Evolutionary conservation across 805 yeast species (phyloP).

Genomic region (Metschnikowia chrysomelidarum): DNA sequence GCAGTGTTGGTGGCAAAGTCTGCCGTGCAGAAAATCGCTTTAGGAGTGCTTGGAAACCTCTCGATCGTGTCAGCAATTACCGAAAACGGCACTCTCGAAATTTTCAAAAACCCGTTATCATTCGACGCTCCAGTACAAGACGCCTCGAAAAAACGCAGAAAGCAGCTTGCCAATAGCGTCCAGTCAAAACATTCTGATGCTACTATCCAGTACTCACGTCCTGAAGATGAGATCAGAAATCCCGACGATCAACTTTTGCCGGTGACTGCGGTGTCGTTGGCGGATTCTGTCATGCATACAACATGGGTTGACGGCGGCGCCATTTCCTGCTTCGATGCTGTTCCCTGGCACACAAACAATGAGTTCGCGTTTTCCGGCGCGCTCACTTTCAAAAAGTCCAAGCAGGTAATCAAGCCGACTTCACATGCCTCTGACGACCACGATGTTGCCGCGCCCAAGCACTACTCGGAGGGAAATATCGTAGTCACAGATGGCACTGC

Average conservation of each 20-base stretch:
- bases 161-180: slow-evolving; percentile 39
- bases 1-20: slow-evolving; percentile 70
- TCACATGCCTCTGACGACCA: slow-evolving; percentile 46
- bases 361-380: slow-evolving; percentile 26
- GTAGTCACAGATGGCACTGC: slow-evolving; percentile 64
- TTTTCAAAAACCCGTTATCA: slow-evolving; percentile 59
- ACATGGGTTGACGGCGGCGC: slow-evolving; percentile 65
- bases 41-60: slow-evolving; percentile 28
- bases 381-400: slow-evolving; percentile 32
- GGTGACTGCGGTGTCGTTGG: slow-evolving; percentile 25
- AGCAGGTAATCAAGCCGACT: slow-evolving; percentile 41
- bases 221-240: slow-evolving; percentile 36
- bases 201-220: slow-evolving; percentile 47
- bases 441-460: slow-evolving; percentile 52
- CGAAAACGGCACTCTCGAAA: slow-evolving; percentile 72
- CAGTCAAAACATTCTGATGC: slow-evolving; percentile 52
- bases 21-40: slow-evolving; percentile 48
- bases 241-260: slow-evolving; percentile 28
- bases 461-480: slow-evolving; percentile 60
- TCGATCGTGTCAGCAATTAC: slow-evolving; percentile 55
- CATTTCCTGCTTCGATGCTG: slow-evolving; percentile 53
- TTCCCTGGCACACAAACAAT: slow-evolving; percentile 45
- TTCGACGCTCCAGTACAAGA: slow-evolving; percentile 22
- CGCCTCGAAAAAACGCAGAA: slow-evolving; percentile 38
- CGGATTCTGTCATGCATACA: slow-evolving; percentile 18